These are phyloP conservation scores for Malus sieversii DNA, from an alignment of 306 rosid species.

Conservation along the genomic window DNA sequence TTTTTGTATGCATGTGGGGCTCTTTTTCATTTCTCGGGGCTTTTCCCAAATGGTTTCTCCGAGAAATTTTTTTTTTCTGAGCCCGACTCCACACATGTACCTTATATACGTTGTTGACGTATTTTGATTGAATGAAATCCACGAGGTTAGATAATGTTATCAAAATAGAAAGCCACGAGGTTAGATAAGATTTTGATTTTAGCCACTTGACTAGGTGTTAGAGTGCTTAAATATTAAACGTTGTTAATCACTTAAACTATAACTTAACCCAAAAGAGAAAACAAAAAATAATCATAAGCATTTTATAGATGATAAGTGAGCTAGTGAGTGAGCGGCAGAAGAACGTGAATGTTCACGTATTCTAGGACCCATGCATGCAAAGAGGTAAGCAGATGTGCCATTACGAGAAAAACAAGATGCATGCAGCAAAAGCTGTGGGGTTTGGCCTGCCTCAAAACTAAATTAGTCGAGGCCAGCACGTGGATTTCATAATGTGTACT, in stretches of 20 bases:
- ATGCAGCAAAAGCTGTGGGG: background rate
- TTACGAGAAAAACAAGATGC: conserved; percentile 6
- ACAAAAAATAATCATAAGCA: background rate
- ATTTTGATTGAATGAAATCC: too few relatives aligned
- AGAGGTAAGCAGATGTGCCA: conserved; percentile 16
- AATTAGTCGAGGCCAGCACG: background rate
- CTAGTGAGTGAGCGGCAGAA: conserved; percentile 8
- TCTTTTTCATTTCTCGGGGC: too few relatives aligned
- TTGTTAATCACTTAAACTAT: too few relatives aligned
- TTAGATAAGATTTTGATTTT: background rate
- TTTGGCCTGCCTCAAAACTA: background rate
- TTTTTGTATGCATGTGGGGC: too few relatives aligned
- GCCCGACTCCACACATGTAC: too few relatives aligned
- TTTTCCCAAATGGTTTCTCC: too few relatives aligned
- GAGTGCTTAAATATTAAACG: background rate
- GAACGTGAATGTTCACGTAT: conserved; percentile 18
- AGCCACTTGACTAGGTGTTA: background rate
- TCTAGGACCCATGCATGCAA: conserved; percentile 17
- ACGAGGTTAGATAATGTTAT: too few relatives aligned
- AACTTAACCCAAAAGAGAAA: background rate
- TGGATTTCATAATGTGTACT: background rate
- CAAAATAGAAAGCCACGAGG: background rate
- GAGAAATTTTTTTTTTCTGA: too few relatives aligned
- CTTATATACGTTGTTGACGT: too few relatives aligned
- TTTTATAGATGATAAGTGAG: background rate